Evolutionary conservation across 148 eudicot species (phyloP), one percentile per base, ranked within the genome.

Genomic region (Polygonum aviculare): DNA sequence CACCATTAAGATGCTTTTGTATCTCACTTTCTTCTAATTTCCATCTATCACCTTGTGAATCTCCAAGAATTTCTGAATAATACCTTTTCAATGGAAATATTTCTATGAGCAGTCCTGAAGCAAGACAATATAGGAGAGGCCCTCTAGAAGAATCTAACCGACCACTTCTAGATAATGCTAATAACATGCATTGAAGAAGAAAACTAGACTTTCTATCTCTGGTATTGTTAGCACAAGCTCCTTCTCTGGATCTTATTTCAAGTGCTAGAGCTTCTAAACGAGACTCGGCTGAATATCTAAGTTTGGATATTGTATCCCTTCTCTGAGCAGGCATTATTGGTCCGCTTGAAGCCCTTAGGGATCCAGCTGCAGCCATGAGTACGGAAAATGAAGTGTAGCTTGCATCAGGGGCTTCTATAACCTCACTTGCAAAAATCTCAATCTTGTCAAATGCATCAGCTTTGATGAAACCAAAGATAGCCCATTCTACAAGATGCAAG

Each of bases 341-440:
- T 84, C 87, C 84, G 80, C 76, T 90, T 5, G 80, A 77, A 75
- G 89, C 90, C 81, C 97, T 88, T 69, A 96, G 80, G 48, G 87
- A 93, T 60, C 99, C 99, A 67, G 88, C 98, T 41, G 99, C 84
- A 78, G 86, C 97, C 98, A 96, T 91, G 75, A 91, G 82, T 44
- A 82, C 77, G 63, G 90, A 83, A 86, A 85, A 87, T 35, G 81
- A 59, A 72, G 88, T 83, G 82, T 84, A 79, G 48, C 72, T 45
- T 57, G 83, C 73, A 26, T 83, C 80, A 67, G 82, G 65, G 80
- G 80, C 83, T 79, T 81, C 90, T 52, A 89, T 76, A 74, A 82
- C 77, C 65, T 82, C 90, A 72, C 63, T 78, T 41, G 77, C 72
- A 69, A 93, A 82, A 55, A 51, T 76, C 65, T 75, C 78, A 57